Evolutionary conservation across 139 green algal species (phyloP), one percentile per base, ranked within the genome.

Genomic region (Picochlorum sp.): DNA sequence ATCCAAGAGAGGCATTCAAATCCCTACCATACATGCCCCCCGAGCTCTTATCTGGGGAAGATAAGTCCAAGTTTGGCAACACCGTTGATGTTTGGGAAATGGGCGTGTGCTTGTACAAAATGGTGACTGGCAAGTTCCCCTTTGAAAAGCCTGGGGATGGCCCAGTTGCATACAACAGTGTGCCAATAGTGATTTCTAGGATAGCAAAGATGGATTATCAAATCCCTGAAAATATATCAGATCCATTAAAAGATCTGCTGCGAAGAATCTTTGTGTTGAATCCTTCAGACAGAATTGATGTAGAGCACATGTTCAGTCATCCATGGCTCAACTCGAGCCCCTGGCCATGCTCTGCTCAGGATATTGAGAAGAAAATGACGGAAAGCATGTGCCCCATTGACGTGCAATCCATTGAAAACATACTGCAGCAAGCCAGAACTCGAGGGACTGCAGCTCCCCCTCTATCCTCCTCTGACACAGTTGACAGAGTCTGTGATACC

Each of bases 51-150:
- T 38, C 14, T 56, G 71, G 63, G 41, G 77, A 51, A 23, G 52
- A 65, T 37, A 56, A 44, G 1, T 52, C 69, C 30, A 69, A 72
- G 10, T 61, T 52, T n/a, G 58, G 60, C 6, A 34, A 37, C 8
- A 20, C 51, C 14, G 61, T 67, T 0, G 74, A 81, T 37, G 72
- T 81, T 37, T 81, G 74, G 74, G 47, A 24, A 30, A 50, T 70
- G 38, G 74, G 74, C 4, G 71, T 81, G 10, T 56, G 57, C 57
- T 69, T 81, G 10, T 81, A 74, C 61, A 80, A 72, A 56, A 62
- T 81, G 57, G 46, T 67, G 4, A 62, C 61, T 10, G 72, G 74
- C 16, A 50, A 23, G 54, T 79, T 68, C 46, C 70, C 74, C 20
- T 79, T 79, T 58, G 69, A 81, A 51, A 57, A 74, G 9, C 49